Evolutionary conservation across 805 yeast genomes (phyloP), one percentile per base, ranked within the genome.

Genomic region (Starmerella etchellsii): DNA sequence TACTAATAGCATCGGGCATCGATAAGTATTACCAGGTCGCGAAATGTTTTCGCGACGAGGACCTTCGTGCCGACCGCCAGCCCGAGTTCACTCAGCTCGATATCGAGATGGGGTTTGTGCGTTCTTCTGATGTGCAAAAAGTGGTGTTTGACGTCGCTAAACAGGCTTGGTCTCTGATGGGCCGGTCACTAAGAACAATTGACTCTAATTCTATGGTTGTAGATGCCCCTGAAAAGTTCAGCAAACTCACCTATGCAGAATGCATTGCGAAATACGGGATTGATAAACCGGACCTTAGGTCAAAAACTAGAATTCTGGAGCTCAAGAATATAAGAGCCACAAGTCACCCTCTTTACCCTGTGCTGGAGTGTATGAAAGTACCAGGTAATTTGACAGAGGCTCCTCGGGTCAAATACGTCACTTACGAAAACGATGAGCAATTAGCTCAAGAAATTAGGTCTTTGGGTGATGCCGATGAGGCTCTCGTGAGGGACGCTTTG

Each of bases 71-170:
- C 1, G 98, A 91, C 59, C 72, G 98, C 60, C 98, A 91, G 61
- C 97, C 97, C 0, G 98, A 91, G 58, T 91, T 91, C 58, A 91
- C 98, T 1, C 99, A 91, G 61, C 64, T 91, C n/a, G 99, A 91
- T 66, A 52, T 91, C 61, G 99, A 91, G 59, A 79, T 91, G 88
- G 73, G 87, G 16, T 91, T 78, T 64, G 78, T 87, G 2, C 67
- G 68, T 47, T 73, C 74, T 25, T 62, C 66, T 14, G 82, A 81
- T 49, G 93, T 91, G 5, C 76, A 73, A 57, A 42, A 56, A 0
- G 76, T 74, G 0, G 75, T 88, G 2, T 81, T 79, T 52, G 62
- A 63, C 13, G 56, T 81, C 0, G 70, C 84, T 0, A 55, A 59
- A 5, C 55, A 55, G 1, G 65, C 76, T 1, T 84, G 94, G 87